phyloP scores from a whole-genome alignment of 306 rosid genomes.

The Prunus davidiana region DNA sequence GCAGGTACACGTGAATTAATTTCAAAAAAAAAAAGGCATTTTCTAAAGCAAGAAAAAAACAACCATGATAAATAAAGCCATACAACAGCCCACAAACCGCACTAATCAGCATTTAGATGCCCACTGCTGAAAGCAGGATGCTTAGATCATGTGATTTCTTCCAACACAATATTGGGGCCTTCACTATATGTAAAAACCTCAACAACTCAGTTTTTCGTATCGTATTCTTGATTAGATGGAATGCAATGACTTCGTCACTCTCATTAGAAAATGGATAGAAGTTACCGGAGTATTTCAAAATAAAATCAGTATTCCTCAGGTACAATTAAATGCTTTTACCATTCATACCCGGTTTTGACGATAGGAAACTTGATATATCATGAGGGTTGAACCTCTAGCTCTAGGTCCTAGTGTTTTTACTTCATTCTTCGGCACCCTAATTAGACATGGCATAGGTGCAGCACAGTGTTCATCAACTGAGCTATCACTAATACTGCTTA shows the following conservation, averaged over 20 bases:
- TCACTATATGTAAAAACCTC: background rate
- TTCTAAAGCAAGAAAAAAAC: background rate
- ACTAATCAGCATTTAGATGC: background rate
- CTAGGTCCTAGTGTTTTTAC: background rate
- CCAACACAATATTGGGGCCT: background rate
- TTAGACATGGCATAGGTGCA: background rate
- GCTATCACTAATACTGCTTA: background rate
- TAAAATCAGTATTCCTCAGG: background rate
- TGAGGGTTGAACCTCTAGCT: background rate
- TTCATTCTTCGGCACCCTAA: background rate
- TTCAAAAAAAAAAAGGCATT: constrained; percentile 6
- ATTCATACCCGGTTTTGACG: background rate
- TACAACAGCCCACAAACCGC: background rate
- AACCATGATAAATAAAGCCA: background rate
- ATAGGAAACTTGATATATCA: background rate
- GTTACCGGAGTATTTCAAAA: background rate
- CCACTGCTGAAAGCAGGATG: background rate
- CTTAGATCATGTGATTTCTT: background rate
- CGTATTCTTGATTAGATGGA: background rate
- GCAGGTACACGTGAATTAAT: constrained; percentile 1
- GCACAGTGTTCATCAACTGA: background rate
- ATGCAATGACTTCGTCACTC: background rate
- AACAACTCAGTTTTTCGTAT: background rate
- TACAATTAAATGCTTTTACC: background rate
- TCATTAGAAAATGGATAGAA: background rate